These are phyloP conservation scores for Mayamaea pseudoterrestris DNA, from an alignment of 108 stramenopile species.

Conservation along the genomic window DNA sequence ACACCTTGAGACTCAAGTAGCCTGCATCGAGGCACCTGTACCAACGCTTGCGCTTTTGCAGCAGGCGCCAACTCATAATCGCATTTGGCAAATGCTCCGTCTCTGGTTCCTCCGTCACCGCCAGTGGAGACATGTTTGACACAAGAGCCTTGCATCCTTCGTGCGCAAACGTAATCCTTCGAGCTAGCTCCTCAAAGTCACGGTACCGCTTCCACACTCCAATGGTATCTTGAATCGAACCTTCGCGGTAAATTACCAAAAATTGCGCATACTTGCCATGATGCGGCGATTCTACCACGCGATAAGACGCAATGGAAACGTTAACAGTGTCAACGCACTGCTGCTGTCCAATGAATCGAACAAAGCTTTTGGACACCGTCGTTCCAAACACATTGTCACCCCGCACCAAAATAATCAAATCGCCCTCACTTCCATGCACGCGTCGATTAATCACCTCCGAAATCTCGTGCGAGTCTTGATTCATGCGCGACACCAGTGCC, in stretches of 20 bases:
- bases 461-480: conserved; percentile 6
- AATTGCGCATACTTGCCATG: conserved; percentile 79
- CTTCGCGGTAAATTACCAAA: conserved; percentile 73
- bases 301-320: conserved; percentile 77
- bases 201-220: conserved; percentile 87
- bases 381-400: conserved; percentile 81
- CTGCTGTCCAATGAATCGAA: conserved; percentile 30
- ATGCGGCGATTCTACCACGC: conserved; percentile 58
- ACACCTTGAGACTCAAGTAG: conserved; percentile 89
- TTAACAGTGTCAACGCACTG: conserved; percentile 67
- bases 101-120: conserved; percentile 65
- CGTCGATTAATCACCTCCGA: conserved; percentile 4
- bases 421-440: conserved; percentile 24
- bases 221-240: conserved; percentile 70
- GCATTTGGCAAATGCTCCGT: conserved; percentile 73
- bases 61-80: conserved; percentile 73
- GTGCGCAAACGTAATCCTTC: conserved; percentile 59
- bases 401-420: conserved; percentile 45
- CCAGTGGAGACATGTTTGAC: conserved; percentile 62
- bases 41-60: conserved; percentile 86
- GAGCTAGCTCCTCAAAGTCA: conserved; percentile 63
- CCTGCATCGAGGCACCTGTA: conserved; percentile 88
- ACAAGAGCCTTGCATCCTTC: conserved; percentile 68
- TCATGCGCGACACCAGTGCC: conserved; percentile 35
- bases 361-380: conserved; percentile 80